Base-by-base conservation (phyloP, 169 alveolate genomes). In the Plasmodium fragile region DNA sequence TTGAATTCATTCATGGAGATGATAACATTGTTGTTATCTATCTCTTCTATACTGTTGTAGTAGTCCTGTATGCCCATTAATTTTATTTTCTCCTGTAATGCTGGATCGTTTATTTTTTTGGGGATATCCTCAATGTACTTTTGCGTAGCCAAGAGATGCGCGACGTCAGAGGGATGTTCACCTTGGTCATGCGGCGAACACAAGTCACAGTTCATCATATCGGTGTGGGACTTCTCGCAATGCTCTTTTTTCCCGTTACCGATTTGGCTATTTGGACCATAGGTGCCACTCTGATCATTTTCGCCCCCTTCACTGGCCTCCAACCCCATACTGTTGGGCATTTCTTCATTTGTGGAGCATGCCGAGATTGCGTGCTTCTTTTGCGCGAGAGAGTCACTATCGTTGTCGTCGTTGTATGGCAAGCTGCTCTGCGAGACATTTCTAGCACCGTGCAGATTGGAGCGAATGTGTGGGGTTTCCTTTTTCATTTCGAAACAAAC, bases 1-100 rank as follows among this genome's bases (percentile, higher is more conserved):
- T 95, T 84, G 73, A 97, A 93, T 45, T 94, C 98, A 16, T 83
- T 92, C 97, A 96, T 95, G 34, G 92, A 93, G 30, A 93, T 65
- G 5, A 93, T 93, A 22, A 84, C 95, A 92, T 92, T 92, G 13
- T 83, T 92, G 65, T 82, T 92, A 82, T 92, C 95, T 28, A 83
- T 92, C 84, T 92, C 94, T 25, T 69, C 53, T 22, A 81, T 53
- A 45, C 92, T 91, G 80, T 81, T 91, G 49, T 91, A 91, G 59
- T 81, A 91, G 10, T 81, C 83, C 71, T 80, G n/a, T 45, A 91
- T 91, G 16, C 92, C 92, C 72, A 91, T 69, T 80, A 81, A 22
- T 81, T 91, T 69, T 32, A 91, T 91, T 49, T 91, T 91, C 41
- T 91, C 92, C 59, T 45, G 39, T 80, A 91, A 80, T 81, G 16